Conservation (phyloP, 2,329 filamentous ascomycete species). For the Coleophoma eucalyptorum region DNA sequence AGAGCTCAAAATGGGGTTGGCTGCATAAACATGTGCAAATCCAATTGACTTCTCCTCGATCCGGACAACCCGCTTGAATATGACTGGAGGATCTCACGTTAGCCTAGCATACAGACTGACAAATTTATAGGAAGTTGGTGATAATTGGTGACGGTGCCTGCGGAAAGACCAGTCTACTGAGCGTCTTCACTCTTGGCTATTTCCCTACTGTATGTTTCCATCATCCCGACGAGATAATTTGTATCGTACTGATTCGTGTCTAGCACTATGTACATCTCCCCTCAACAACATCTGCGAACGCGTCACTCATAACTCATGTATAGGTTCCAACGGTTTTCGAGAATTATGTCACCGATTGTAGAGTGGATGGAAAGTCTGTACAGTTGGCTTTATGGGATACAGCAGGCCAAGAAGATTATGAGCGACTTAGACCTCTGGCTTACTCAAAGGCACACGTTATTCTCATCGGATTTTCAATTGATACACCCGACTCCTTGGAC, state of each 20-base stretch:
- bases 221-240: conserved; percentile 22
- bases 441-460: conserved; percentile 98
- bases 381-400: conserved; percentile 99
- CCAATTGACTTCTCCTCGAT: background rate
- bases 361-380: conserved; percentile 97
- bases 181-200: conserved; percentile 96
- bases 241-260: conserved; percentile 16
- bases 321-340: conserved; percentile 97
- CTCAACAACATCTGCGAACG: background rate
- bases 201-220: conserved; percentile 81
- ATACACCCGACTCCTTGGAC: conserved; percentile 91
- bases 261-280: conserved; percentile 44
- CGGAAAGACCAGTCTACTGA: conserved; percentile 95
- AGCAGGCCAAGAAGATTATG: conserved; percentile 98
- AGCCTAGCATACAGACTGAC: background rate
- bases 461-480: conserved; percentile 90
- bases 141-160: conserved; percentile 97
- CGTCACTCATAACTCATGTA: conserved; percentile 38
- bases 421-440: conserved; percentile 86
- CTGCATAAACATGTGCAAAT: background rate
- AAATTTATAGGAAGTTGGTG: conserved; percentile 73
- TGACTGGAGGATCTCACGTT: too few species aligned
- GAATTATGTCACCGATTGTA: conserved; percentile 98
- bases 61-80: too few species aligned
- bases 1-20: background rate